phyloP scores from a whole-genome alignment of 2,329 filamentous ascomycete genomes.

The Xylariaceae sp. region DNA sequence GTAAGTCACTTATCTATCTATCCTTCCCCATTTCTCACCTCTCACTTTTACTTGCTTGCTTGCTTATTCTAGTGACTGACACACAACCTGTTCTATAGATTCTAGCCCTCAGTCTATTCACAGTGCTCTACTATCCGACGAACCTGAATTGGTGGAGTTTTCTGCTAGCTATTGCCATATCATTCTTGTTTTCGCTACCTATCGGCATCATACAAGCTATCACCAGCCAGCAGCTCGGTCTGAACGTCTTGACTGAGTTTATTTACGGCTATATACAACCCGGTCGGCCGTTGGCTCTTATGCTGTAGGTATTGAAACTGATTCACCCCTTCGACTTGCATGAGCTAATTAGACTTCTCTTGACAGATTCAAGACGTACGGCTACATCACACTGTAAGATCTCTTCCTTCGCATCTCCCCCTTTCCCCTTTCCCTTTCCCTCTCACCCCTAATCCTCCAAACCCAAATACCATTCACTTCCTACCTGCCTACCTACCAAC shows the following conservation, averaged over 20 bases:
- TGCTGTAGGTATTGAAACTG: conserved; percentile 64
- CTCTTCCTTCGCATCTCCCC: conserved; percentile 25
- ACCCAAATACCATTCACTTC: no score
- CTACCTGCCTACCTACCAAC: no score
- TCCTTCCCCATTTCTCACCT: no score
- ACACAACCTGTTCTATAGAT: no score
- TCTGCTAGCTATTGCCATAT: conserved; percentile 60
- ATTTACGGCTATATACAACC: conserved; percentile 73
- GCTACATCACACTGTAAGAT: conserved; percentile 54
- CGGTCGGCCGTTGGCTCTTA: conserved; percentile 66
- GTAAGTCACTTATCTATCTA: conserved; percentile 40
- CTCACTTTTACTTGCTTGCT: background rate
- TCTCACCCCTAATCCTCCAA: no score
- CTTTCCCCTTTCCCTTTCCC: conserved; percentile 2
- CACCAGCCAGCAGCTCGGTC: conserved; percentile 66
- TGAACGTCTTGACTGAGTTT: conserved; percentile 74
- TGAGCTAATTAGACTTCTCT: no score
- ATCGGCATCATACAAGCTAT: conserved; percentile 67
- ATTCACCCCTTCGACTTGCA: no score
- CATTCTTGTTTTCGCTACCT: conserved; percentile 60
- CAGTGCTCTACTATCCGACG: conserved; percentile 59
- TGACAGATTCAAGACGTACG: conserved; percentile 57
- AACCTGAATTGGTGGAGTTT: conserved; percentile 72
- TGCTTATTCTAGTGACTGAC: no score
- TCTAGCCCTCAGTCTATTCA: conserved; percentile 50